Base-by-base conservation (phyloP, 768 basidiomycete genomes). In the Russula virescens region DNA sequence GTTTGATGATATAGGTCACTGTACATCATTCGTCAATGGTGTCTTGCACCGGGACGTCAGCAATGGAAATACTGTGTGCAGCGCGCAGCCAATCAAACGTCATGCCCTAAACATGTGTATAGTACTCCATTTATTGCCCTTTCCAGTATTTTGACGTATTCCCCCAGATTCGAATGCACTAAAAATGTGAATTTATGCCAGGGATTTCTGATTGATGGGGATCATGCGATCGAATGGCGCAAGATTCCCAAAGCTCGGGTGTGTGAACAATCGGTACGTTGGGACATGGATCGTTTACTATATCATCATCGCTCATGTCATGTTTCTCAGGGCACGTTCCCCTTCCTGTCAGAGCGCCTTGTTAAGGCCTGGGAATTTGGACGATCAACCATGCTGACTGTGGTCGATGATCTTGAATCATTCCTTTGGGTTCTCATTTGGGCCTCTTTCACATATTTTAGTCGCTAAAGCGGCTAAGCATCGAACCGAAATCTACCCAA, bases 371-470 rank as follows among this genome's bases (percentile, higher is more conserved):
- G 26, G 35, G 1, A 4, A 5, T 3, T 5, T 2, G 2, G 34
- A 2, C 2, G 2, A 13, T 18, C 21, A 40, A 25, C 26, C 19
- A 14, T 58, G 3, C 57, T 42, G 19, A 57, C 57, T 6, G 48
- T 48, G 0, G 11, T 42, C 9, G 57, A 58, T 19, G 42, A 60
- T 5, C 59, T 60, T 0, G 59, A 52, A 13, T 60, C 59, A 0
- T 60, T 53, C 25, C 18, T 53, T 1, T 60, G 51, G 51, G 0
- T 53, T 3, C 11, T 60, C 2, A n/a, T 60, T 3, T 59, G 58
- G 49, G n/a, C 14, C 1, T n/a, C 13, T 59, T 13, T 16, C 19
- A 13, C 42, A 35, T 11, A 45, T 52, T 7, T 43, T n/a, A n/a
- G n/a, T n/a, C n/a, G n/a, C n/a, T n/a, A n/a, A n/a, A n/a, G n/a